Conservation (phyloP, 2,329 filamentous ascomycete species). For the Hypoxylon sp. region DNA sequence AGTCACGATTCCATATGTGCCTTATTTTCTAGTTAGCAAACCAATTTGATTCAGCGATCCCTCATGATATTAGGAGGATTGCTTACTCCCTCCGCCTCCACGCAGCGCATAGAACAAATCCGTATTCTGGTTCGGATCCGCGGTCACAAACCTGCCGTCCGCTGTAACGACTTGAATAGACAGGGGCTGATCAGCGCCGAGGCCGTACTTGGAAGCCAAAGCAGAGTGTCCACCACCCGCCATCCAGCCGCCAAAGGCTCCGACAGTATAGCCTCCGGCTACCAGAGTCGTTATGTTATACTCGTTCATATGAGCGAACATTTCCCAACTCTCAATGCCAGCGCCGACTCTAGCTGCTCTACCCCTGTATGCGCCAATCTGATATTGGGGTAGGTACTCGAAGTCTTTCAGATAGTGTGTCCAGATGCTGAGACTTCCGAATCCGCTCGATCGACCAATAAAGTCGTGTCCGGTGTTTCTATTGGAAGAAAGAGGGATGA, state of each 20-base stretch:
- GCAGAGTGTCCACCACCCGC: slow-evolving; percentile 67
- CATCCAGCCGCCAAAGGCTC: slow-evolving; percentile 66
- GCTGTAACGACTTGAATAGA: slow-evolving; percentile 64
- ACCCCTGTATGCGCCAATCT: slow-evolving; percentile 51
- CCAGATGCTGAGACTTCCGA: slow-evolving; percentile 65
- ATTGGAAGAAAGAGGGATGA: slow-evolving; percentile 16
- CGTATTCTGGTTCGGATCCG: slow-evolving; percentile 61
- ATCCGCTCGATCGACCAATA: slow-evolving; percentile 61
- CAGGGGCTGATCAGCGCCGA: slow-evolving; percentile 67
- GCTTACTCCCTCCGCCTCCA: slow-evolving; percentile 63
- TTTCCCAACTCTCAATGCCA: slow-evolving; percentile 57
- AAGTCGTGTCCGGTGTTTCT: slow-evolving; percentile 66
- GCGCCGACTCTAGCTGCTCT: slow-evolving; percentile 54
- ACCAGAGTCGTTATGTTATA: slow-evolving; percentile 55
- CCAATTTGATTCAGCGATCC: background rate
- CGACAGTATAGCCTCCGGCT: slow-evolving; percentile 55
- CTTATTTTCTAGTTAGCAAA: slow-evolving; percentile 33
- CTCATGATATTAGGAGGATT: background rate
- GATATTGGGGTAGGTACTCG: slow-evolving; percentile 55
- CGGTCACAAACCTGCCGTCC: slow-evolving; percentile 61
- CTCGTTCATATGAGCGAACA: slow-evolving; percentile 50
- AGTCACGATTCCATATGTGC: slow-evolving; percentile 53
- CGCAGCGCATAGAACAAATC: slow-evolving; percentile 72
- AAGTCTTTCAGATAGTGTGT: slow-evolving; percentile 64
- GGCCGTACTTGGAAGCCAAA: slow-evolving; percentile 62